Percentiles rank a stretch among this genome's conserved stretches.
phyloP scores from a whole-genome alignment of 768 basidiomycete species.

The Russula olivacea region DNA sequence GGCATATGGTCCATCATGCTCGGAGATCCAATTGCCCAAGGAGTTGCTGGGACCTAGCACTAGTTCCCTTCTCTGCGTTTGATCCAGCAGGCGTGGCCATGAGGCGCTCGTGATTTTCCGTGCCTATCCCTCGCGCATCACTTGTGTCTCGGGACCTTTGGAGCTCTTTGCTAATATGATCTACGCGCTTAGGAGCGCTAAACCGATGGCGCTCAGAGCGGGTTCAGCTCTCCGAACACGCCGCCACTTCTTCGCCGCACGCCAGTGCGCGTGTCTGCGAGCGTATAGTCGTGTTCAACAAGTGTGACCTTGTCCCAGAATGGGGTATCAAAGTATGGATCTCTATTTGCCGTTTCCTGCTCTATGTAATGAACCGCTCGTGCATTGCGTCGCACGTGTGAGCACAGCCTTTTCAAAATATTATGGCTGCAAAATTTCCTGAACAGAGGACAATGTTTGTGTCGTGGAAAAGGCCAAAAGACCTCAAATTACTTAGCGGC shows the following conservation, averaged over 20 bases:
- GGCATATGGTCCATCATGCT: conserved; percentile 1
- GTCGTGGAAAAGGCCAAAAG: conserved; percentile 60
- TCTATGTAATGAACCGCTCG: conserved; percentile 12
- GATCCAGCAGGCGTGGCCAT: not conserved
- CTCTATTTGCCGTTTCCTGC: not conserved
- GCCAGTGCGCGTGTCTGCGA: conserved; percentile 47
- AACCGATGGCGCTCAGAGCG: conserved; percentile 24
- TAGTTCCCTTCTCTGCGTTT: conserved; percentile 4
- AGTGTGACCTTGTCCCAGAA: conserved; percentile 83
- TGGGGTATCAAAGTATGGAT: conserved; percentile 78
- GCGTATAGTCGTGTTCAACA: conserved; percentile 87
- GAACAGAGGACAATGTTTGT: conserved; percentile 65
- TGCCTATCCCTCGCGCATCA: conserved; percentile 7
- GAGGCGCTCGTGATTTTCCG: conserved; percentile 15
- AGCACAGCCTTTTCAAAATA: conserved; percentile 62
- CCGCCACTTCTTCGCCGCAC: conserved; percentile 14
- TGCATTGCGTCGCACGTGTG: not conserved
- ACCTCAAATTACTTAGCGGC: conserved; percentile 58
- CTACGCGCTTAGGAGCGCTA: conserved; percentile 12
- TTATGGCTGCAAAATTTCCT: conserved; percentile 66
- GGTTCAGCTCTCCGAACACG: conserved; percentile 18
- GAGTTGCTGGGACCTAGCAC: not conserved
- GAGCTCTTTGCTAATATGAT: conserved; percentile 10
- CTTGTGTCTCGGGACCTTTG: conserved; percentile 7
- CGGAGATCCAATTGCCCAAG: conserved; percentile 13